Evolutionary conservation across 2,329 filamentous ascomycete genomes (phyloP).

Genomic region (Fusarium tjaetaba): DNA sequence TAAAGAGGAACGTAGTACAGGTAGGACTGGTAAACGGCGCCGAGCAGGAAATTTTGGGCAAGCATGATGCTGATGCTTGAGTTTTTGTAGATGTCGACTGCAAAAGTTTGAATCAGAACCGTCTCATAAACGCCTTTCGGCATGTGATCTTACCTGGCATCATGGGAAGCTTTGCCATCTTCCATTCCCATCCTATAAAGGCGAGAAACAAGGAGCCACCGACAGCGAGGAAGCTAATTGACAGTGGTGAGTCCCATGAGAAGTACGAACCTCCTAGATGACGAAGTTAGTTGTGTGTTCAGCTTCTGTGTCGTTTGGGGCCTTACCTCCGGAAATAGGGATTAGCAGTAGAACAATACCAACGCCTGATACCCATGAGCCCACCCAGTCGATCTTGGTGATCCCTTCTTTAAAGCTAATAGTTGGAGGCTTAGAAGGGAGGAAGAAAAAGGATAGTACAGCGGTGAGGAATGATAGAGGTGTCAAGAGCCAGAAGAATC

Average conservation of each 20-base stretch:
- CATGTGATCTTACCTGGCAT: background rate
- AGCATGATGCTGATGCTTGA: background rate
- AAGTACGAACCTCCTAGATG: background rate
- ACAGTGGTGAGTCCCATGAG: background rate
- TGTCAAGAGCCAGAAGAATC: background rate
- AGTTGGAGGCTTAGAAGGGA: background rate
- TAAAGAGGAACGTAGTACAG: background rate
- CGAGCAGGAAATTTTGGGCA: background rate
- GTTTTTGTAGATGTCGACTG: background rate
- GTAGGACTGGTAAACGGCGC: background rate
- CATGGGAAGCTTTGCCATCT: conserved; percentile 13
- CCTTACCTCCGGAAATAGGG: background rate
- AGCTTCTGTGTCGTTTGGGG: fast-evolving
- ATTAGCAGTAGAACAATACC: background rate
- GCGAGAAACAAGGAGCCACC: fast-evolving
- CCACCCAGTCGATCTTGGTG: background rate
- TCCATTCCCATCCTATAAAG: conserved; percentile 6
- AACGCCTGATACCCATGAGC: background rate
- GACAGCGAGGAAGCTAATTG: background rate
- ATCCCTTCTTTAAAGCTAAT: background rate
- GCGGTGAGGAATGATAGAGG: background rate
- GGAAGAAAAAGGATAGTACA: background rate
- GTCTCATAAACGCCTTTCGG: no score
- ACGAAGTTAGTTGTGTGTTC: fast-evolving
- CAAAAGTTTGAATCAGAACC: no score